Evolutionary conservation across 1,284 basidiomycete genomes (phyloP), one percentile per base, ranked within the genome.

Genomic region (Pseudozyma sp.): DNA sequence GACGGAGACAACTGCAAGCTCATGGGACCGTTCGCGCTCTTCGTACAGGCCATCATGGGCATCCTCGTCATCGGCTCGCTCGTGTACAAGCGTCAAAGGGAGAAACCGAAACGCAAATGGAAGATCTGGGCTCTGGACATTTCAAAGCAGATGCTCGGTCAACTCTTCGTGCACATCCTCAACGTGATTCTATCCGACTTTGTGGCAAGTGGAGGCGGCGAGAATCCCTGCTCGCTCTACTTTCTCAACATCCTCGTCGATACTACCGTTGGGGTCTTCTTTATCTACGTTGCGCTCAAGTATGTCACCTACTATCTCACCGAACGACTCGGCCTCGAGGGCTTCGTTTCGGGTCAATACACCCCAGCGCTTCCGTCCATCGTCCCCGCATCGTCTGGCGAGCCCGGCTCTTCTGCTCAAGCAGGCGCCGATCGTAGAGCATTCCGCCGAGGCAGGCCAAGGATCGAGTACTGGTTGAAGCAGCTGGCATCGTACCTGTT

Each of bases 211-310:
- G 63, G 68, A 1, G 69, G 65, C 17, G 68, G 68, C 29, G 60
- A 67, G 44, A 83, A 83, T 39, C 79, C 84, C 3, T 83, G 82
- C 69, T 78, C 80, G 13, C 73, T 85, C 66, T 97, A 98, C 86
- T 97, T 97, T 84, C 89, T 97, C 62, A 96, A 98, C 82, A 92
- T 99, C 58, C 87, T 96, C 35, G 88, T 98, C 68, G 96, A 99
- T 85, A 97, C 95, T 17, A 97, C 95, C 0, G 86, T 96, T 57
- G 95, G 94, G 70, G 92, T 98, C 56, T 91, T 88, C 31, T 87
- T 96, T 64, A 90, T 99, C 61, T 98, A 93, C 85, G 81, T 91
- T 59, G 87, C 90, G 42, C 88, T 97, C n/a, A 90, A 90, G 66
- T 84, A 88, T 30, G 86, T 90, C 54, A 94, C 91, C 1, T 88